Percentiles rank a stretch among this genome's conserved stretches.
These are phyloP conservation scores for Fraxinus latifolia DNA, from an alignment of 305 asterid species.

Conservation along the genomic window DNA sequence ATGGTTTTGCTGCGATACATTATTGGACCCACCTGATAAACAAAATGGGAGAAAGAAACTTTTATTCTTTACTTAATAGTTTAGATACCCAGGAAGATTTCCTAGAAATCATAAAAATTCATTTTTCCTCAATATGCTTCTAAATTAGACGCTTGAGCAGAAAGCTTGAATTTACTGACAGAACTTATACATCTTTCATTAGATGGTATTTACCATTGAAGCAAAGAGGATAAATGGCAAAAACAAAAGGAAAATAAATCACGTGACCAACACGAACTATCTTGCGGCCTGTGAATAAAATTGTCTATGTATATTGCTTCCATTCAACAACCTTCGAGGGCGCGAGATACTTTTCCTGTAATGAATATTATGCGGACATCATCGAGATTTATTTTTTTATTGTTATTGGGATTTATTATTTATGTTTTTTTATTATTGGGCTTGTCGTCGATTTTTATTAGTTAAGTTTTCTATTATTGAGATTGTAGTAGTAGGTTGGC, in stretches of 20 bases:
- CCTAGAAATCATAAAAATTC: background rate
- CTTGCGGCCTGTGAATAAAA: background rate
- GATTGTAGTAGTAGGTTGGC: too few relatives aligned
- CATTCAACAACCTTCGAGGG: background rate
- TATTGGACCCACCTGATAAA: conserved; percentile 63
- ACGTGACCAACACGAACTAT: background rate
- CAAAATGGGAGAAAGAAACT: conserved; percentile 5
- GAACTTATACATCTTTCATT: background rate
- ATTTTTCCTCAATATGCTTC: background rate
- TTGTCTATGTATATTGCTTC: background rate
- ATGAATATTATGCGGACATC: background rate
- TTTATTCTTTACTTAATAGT: background rate
- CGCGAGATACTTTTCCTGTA: background rate
- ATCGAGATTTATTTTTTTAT: too few relatives aligned
- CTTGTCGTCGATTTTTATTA: too few relatives aligned
- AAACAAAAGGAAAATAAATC: background rate
- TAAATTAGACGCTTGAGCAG: background rate
- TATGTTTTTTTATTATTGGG: too few relatives aligned
- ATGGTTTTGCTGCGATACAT: conserved; percentile 76
- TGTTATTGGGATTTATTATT: too few relatives aligned
- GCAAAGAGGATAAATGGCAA: background rate
- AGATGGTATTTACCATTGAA: background rate
- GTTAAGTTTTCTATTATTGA: too few relatives aligned
- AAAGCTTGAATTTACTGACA: background rate
- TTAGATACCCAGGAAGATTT: conserved; percentile 2